Percentiles rank a stretch among this genome's conserved stretches.
These are phyloP conservation scores for Pisolithus tinctorius DNA, from an alignment of 768 basidiomycete species.

Conservation along the genomic window DNA sequence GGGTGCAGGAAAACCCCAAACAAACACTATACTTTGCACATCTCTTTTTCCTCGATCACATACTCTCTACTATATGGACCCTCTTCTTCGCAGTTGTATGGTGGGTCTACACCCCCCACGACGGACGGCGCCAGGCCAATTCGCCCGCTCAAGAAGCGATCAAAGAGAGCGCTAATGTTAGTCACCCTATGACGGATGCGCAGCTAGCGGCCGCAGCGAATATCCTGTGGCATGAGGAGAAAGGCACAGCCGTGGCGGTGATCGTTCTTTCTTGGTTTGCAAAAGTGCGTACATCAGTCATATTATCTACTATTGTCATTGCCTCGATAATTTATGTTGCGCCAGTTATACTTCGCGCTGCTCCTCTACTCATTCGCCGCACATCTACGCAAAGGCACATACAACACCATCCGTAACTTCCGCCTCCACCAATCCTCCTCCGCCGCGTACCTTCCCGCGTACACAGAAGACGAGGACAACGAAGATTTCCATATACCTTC, in stretches of 20 bases:
- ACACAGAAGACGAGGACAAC: slow-evolving; percentile 51
- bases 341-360: slow-evolving; percentile 84
- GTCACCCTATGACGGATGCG: slow-evolving; percentile 51
- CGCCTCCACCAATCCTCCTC: slow-evolving; percentile 14
- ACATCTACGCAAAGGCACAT: slow-evolving; percentile 88
- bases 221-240: slow-evolving; percentile 86
- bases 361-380: slow-evolving; percentile 89
- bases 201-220: slow-evolving; percentile 69
- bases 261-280: slow-evolving; percentile 79
- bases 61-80: slow-evolving; percentile 89
- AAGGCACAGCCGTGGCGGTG: slow-evolving; percentile 68
- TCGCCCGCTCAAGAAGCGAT: slow-evolving; percentile 87
- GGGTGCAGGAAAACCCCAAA: slow-evolving; percentile 77
- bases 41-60: slow-evolving; percentile 85
- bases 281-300: slow-evolving; percentile 54
- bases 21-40: slow-evolving; percentile 87
- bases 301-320: neutral
- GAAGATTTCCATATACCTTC: slow-evolving; percentile 68
- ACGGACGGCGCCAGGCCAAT: slow-evolving; percentile 73
- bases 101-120: slow-evolving; percentile 91
- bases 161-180: slow-evolving; percentile 51
- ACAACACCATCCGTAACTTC: slow-evolving; percentile 62
- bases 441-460: slow-evolving; percentile 20
- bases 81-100: slow-evolving; percentile 83
- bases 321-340: neutral